Conservation (phyloP, 257 asterid genomes). For the Nicotiana otophora region DNA sequence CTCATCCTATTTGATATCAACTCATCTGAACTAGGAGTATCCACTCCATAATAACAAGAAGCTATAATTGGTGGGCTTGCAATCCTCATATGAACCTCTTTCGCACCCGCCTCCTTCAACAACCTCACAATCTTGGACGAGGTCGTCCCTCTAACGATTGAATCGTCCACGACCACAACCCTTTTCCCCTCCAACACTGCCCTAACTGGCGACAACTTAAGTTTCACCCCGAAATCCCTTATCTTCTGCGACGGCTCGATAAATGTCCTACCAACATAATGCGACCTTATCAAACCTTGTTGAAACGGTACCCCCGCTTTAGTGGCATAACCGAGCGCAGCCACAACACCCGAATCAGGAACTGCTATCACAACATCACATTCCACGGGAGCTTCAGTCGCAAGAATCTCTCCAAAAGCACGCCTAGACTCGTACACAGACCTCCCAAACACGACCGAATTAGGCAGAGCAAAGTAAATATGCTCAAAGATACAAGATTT, state of each 20-base stretch:
- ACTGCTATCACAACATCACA: conserved; percentile 94
- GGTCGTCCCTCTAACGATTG: conserved; percentile 91
- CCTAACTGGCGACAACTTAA: conserved; percentile 73
- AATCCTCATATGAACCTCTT: conserved; percentile 92
- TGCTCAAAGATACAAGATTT: conserved; percentile 87
- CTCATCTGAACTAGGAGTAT: conserved; percentile 72
- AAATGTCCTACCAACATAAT: conserved; percentile 85
- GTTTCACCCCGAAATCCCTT: conserved; percentile 88
- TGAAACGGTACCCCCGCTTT: conserved; percentile 87
- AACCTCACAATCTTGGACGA: conserved; percentile 83
- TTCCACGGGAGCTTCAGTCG: conserved; percentile 68
- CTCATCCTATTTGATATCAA: conserved; percentile 75
- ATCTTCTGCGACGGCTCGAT: conserved; percentile 95
- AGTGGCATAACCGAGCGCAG: conserved; percentile 88
- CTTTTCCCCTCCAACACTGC: conserved; percentile 92
- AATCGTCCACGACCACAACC: conserved; percentile 97
- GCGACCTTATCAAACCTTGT: conserved; percentile 84
- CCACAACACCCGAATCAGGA: conserved; percentile 92
- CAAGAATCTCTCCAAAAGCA: conserved; percentile 67
- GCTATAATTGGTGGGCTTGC: conserved; percentile 88
- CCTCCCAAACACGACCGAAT: conserved; percentile 65
- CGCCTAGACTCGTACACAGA: conserved; percentile 79
- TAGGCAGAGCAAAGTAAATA: conserved; percentile 74
- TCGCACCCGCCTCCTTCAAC: conserved; percentile 83
- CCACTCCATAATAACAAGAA: conserved; percentile 86